Evolutionary conservation across 352 stramenopile species (phyloP).

Genomic region (Phytophthora vignae): DNA sequence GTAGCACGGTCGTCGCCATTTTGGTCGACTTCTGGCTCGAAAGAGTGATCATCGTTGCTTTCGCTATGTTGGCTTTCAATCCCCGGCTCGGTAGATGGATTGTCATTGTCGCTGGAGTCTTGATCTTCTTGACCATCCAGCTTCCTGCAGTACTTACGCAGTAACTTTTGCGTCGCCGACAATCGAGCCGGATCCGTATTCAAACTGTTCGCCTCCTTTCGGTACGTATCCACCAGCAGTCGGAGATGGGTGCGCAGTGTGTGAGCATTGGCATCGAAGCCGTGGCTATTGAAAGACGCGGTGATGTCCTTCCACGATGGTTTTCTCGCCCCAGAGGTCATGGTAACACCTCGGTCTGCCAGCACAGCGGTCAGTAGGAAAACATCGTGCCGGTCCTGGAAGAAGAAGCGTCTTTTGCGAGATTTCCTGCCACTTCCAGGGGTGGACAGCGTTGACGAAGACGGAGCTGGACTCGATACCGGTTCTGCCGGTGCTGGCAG

Average conservation of each 20-base stretch:
- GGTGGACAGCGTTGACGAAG: background rate
- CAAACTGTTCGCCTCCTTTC: constrained; percentile 2
- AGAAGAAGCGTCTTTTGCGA: constrained; percentile 22
- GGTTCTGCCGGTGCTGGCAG: background rate
- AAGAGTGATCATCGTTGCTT: constrained; percentile 7
- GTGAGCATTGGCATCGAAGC: constrained; percentile 20
- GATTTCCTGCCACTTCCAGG: constrained; percentile 6
- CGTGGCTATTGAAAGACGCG: constrained; percentile 23
- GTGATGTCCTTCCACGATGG: constrained; percentile 26
- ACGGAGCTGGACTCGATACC: background rate
- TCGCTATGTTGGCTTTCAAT: too few relatives aligned
- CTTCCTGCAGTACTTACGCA: constrained; percentile 25
- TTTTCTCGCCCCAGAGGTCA: constrained; percentile 7
- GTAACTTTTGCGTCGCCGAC: constrained; percentile 24
- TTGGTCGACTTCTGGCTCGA: constrained; percentile 1
- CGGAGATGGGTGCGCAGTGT: constrained; percentile 23
- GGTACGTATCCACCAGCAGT: constrained; percentile 19
- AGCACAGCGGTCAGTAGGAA: constrained; percentile 27
- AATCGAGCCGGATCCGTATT: background rate
- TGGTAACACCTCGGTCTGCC: constrained; percentile 4
- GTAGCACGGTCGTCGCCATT: background rate
- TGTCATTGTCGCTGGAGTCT: background rate
- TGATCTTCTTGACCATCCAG: constrained; percentile 17
- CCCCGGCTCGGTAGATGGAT: too few relatives aligned
- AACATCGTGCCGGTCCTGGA: constrained; percentile 28